These are phyloP conservation scores for Cryphonectria radicalis DNA, from an alignment of 2,329 filamentous ascomycete genomes.

Conservation along the genomic window DNA sequence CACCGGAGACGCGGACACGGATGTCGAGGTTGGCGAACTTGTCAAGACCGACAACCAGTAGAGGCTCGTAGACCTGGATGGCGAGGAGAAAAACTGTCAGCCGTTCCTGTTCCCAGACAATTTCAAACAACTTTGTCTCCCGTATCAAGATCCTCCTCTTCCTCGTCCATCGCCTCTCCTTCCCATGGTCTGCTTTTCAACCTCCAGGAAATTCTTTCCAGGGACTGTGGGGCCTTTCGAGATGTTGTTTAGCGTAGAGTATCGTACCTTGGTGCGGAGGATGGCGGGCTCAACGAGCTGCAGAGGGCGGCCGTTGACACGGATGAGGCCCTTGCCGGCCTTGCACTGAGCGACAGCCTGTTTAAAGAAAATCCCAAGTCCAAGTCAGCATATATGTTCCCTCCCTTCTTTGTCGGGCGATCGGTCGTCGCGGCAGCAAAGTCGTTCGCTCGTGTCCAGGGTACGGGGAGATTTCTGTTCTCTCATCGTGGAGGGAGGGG, in stretches of 20 bases:
- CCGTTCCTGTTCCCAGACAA: slow-evolving; percentile 18
- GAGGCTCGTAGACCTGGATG: slow-evolving; percentile 89
- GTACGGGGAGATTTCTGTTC: slow-evolving; percentile 4
- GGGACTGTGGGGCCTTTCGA: not conserved
- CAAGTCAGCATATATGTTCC: slow-evolving; percentile 26
- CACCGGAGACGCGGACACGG: slow-evolving; percentile 92
- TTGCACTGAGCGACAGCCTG: slow-evolving; percentile 31
- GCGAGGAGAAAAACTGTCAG: slow-evolving; percentile 29
- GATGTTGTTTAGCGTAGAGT: slow-evolving; percentile 12
- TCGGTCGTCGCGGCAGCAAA: slow-evolving; percentile 7
- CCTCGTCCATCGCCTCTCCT: slow-evolving; percentile 6
- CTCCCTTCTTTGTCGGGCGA: slow-evolving; percentile 13
- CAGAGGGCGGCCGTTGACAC: slow-evolving; percentile 98
- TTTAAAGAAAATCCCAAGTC: slow-evolving; percentile 1
- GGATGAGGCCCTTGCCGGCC: slow-evolving; percentile 74
- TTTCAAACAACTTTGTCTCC: not conserved
- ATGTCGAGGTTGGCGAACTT: slow-evolving; percentile 98
- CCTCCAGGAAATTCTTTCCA: slow-evolving; percentile 1
- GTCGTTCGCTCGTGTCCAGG: slow-evolving; percentile 13
- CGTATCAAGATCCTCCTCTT: not conserved
- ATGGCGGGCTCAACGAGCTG: slow-evolving; percentile 93
- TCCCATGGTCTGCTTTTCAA: not conserved
- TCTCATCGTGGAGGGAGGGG: slow-evolving; percentile 12
- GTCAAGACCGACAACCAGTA: slow-evolving; percentile 95
- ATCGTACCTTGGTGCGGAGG: slow-evolving; percentile 90